phyloP scores from a whole-genome alignment of 2,329 filamentous ascomycete species.

The Geosmithia flava region DNA sequence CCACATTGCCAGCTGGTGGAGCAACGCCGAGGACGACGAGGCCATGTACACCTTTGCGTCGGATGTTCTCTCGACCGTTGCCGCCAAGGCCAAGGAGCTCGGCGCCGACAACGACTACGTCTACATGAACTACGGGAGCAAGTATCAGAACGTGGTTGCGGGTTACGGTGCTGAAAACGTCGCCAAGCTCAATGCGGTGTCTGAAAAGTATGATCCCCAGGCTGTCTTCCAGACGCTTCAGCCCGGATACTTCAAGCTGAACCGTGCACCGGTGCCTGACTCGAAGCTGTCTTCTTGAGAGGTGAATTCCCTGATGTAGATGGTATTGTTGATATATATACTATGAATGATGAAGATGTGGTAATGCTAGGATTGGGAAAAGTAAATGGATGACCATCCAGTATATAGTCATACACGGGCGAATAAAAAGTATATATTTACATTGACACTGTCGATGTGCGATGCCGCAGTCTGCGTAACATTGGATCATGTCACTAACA shows the following conservation, averaged over 20 bases:
- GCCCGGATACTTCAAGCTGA: conserved; percentile 16
- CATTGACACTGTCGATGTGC: too few species aligned
- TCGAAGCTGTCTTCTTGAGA: not conserved
- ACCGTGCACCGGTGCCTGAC: conserved; percentile 1
- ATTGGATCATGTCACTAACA: too few species aligned
- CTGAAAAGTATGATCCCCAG: conserved; percentile 18
- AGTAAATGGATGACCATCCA: too few species aligned
- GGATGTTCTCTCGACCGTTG: conserved; percentile 6
- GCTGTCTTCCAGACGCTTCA: conserved; percentile 19
- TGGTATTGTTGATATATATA: too few species aligned
- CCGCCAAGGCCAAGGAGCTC: conserved; percentile 5
- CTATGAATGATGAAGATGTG: too few species aligned
- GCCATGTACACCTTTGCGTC: conserved; percentile 8
- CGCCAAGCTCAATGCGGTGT: conserved; percentile 12
- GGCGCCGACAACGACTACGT: conserved; percentile 8
- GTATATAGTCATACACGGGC: too few species aligned
- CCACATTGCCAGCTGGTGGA: conserved; percentile 10
- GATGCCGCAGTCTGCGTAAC: too few species aligned
- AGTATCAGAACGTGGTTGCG: conserved; percentile 21
- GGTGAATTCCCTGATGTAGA: not conserved
- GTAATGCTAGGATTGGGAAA: too few species aligned
- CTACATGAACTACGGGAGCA: conserved; percentile 31
- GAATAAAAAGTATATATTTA: too few species aligned
- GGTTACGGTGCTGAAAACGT: conserved; percentile 25
- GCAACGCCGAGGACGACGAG: conserved; percentile 6